Base-by-base conservation (phyloP, 2,329 filamentous ascomycete species). In the Hypoxylon sp. region DNA sequence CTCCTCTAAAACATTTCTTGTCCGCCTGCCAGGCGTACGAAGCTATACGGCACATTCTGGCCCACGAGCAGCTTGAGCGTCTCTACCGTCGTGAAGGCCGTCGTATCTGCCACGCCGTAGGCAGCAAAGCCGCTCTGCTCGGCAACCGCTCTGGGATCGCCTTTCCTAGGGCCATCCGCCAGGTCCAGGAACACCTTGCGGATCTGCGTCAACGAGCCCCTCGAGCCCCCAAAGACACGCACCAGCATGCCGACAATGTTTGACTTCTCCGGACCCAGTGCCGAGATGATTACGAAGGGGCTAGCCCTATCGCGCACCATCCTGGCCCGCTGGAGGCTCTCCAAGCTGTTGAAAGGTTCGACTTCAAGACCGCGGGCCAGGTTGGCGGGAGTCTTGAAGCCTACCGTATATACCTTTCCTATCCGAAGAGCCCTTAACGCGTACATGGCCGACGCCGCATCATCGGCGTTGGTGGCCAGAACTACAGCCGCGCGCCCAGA, bases 1-100 rank as follows among this genome's bases (percentile, higher is more conserved):
- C 26, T 50, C 49, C 11, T 48, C 79, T 74, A 85, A 67, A 81
- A 85, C 63, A 84, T 76, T 26, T 78, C 79, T 20, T 82, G 77
- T 2, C 84, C 84, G 50, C 83, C 83, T 1, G 92, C 91, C 74
- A 95, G 81, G 50, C 91, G 84, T 43, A 95, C 92, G 80, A 96
- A 96, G 78, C 91, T 93, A 77, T 93, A 94, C 5, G 91, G 91
- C 59, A 95, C 91, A 75, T 95, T 95, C 79, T 95, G 91, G 8
- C 92, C 92, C 10, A 94, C 91, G 22, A 96, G 82, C 62, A 94
- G 77, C 68, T 92, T 83, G 57, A 95, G 78, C 50, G 89, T 94
- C 78, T 95, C 91, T 4, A 94, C 92, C 2, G 91, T 94, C 20
- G 91, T 94, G 80, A 93, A 95, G 0, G 92, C 91, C 59, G 89